Evolutionary conservation across 345 rosid species (phyloP).

Genomic region (Brassica carinata): DNA sequence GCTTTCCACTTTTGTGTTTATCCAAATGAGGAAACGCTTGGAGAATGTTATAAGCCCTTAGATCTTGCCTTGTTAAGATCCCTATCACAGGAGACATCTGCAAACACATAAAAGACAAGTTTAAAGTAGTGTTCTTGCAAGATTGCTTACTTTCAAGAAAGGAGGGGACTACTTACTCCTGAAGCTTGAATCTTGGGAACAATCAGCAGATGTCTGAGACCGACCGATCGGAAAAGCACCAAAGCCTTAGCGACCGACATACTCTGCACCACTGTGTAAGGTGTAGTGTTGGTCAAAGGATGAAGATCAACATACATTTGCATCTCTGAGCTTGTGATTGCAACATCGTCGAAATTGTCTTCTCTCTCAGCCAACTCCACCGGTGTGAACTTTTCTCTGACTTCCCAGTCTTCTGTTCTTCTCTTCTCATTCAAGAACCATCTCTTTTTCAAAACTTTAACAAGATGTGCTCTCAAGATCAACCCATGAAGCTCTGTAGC

Average conservation of each 20-base stretch:
- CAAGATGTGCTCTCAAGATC: conserved; percentile 78
- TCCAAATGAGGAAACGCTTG: conserved; percentile 71
- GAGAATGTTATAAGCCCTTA: conserved; percentile 68
- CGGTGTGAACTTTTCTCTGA: conserved; percentile 64
- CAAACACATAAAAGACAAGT: conserved; percentile 14
- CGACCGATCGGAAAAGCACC: conserved; percentile 80
- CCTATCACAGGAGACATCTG: conserved; percentile 76
- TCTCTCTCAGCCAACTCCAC: conserved; percentile 81
- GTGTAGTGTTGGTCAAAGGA: conserved; percentile 83
- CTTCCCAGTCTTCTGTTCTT: conserved; percentile 84
- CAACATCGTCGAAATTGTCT: conserved; percentile 64
- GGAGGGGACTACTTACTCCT: conserved; percentile 56
- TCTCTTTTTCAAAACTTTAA: conserved; percentile 70
- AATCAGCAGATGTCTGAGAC: conserved; percentile 73
- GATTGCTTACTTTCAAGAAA: not conserved
- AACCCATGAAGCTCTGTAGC: conserved; percentile 69
- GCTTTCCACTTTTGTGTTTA: conserved; percentile 48
- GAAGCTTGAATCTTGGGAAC: conserved; percentile 80
- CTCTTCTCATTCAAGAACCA: conserved; percentile 80
- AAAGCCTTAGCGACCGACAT: conserved; percentile 88
- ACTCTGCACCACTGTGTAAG: conserved; percentile 82
- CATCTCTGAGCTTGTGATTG: conserved; percentile 71
- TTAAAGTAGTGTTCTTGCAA: conserved; percentile 13
- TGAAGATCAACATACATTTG: conserved; percentile 85
- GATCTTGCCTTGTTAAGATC: conserved; percentile 84